These are phyloP conservation scores for Lablab purpureus DNA, from an alignment of 306 rosid species.

Conservation along the genomic window DNA sequence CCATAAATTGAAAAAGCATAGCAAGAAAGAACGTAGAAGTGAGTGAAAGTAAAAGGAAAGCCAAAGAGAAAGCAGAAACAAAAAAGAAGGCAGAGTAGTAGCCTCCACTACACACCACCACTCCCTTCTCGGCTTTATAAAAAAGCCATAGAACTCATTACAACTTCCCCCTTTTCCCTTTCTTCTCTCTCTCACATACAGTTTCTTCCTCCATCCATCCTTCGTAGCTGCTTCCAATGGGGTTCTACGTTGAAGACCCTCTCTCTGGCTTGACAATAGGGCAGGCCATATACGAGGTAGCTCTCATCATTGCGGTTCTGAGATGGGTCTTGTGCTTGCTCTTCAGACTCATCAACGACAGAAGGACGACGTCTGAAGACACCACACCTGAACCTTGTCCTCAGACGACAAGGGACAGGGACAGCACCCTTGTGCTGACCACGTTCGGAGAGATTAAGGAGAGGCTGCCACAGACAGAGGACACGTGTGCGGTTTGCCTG, in stretches of 20 bases:
- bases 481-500: slow-evolving; percentile 82
- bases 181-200: background rate
- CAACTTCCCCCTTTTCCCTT: slow-evolving; percentile 63
- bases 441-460: slow-evolving; percentile 64
- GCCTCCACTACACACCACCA: slow-evolving; percentile 34
- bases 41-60: slow-evolving; percentile 37
- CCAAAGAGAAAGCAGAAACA: background rate
- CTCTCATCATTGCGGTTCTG: slow-evolving; percentile 65
- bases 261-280: slow-evolving; percentile 53
- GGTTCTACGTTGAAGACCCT: slow-evolving; percentile 52
- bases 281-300: slow-evolving; percentile 68
- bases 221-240: slow-evolving; percentile 50
- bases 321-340: slow-evolving; percentile 70
- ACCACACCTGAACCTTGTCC: slow-evolving; percentile 30
- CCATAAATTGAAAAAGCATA: background rate
- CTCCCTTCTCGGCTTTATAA: slow-evolving; percentile 55
- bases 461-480: slow-evolving; percentile 52
- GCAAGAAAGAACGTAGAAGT: slow-evolving; percentile 27
- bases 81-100: slow-evolving; percentile 25
- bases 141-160: slow-evolving; percentile 37
- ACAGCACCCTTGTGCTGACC: slow-evolving; percentile 50
- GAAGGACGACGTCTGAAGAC: slow-evolving; percentile 3
- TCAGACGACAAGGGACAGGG: slow-evolving; percentile 44
- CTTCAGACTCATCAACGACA: slow-evolving; percentile 42
- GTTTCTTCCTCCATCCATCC: slow-evolving; percentile 55